These are phyloP conservation scores for Acidiella bohemica DNA, from an alignment of 495 filamentous ascomycete genomes.

Conservation along the genomic window DNA sequence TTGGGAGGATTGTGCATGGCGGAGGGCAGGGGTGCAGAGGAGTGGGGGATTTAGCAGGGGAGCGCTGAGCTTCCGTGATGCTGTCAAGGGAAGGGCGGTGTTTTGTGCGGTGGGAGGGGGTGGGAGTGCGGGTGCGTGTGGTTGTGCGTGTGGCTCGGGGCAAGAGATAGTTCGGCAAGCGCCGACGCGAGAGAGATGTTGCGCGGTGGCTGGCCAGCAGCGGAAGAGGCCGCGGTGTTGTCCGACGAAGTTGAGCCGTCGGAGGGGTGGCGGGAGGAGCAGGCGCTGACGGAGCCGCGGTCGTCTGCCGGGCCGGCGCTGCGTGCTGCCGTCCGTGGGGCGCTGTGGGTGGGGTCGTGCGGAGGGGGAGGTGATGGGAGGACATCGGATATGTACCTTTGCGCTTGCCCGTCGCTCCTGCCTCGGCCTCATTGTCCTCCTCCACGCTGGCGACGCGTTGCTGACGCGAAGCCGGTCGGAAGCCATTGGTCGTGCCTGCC, in stretches of 20 bases:
- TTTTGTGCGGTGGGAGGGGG: too few species aligned
- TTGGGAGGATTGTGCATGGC: constrained; percentile 15
- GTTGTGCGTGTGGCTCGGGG: constrained; percentile 19
- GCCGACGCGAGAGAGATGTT: constrained; percentile 18
- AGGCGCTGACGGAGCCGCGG: not conserved
- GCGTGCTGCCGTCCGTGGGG: constrained; percentile 2
- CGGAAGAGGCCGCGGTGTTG: too few species aligned
- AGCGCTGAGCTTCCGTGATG: constrained; percentile 16
- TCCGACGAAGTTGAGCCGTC: constrained; percentile 7
- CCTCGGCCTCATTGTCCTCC: constrained; percentile 42
- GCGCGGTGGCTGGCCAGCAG: too few species aligned
- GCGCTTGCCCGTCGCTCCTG: constrained; percentile 39
- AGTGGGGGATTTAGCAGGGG: constrained; percentile 21
- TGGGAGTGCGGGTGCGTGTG: constrained; percentile 1
- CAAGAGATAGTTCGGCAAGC: constrained; percentile 25
- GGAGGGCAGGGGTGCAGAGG: constrained; percentile 17
- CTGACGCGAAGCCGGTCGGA: not conserved
- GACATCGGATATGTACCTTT: constrained; percentile 49
- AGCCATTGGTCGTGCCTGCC: constrained; percentile 19
- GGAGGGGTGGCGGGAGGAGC: constrained; percentile 7
- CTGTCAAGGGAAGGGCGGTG: constrained; percentile 16
- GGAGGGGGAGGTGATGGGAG: constrained; percentile 9
- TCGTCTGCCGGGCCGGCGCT: constrained; percentile 1
- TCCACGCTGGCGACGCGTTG: constrained; percentile 40
- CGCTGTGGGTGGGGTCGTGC: constrained; percentile 12